These are phyloP conservation scores for Plectosphaerella cucumerina DNA, from an alignment of 2,329 filamentous ascomycete genomes.

Conservation along the genomic window DNA sequence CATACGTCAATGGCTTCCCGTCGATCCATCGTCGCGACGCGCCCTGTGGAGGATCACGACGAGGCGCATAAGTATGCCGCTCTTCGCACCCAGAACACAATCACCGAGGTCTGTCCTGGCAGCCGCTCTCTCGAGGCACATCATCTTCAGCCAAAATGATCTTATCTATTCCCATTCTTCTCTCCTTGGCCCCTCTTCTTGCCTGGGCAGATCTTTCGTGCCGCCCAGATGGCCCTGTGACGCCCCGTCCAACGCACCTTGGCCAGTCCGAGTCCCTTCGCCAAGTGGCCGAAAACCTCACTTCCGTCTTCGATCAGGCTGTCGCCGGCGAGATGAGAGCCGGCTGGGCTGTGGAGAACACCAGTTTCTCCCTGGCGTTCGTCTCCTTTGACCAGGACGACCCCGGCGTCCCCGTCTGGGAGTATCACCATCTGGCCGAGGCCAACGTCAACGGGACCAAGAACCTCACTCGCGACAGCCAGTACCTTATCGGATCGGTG, in stretches of 20 bases:
- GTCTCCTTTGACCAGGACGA: slow-evolving; percentile 24
- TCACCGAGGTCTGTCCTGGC: no score
- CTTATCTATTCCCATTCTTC: no score
- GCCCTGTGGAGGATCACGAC: no score
- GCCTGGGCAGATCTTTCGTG: slow-evolving; percentile 15
- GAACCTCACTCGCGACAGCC: slow-evolving; percentile 25
- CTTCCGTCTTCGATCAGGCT: slow-evolving; percentile 21
- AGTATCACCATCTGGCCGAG: slow-evolving; percentile 33
- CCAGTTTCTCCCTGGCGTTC: slow-evolving; percentile 33
- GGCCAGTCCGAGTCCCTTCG: slow-evolving; percentile 20
- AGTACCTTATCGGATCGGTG: slow-evolving; percentile 37
- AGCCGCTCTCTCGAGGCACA: no score
- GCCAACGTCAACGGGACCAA: slow-evolving; percentile 29
- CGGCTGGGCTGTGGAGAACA: slow-evolving; percentile 28
- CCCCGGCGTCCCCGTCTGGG: slow-evolving; percentile 27
- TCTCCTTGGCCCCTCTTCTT: not conserved
- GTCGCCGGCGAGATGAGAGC: slow-evolving; percentile 24
- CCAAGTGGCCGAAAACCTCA: slow-evolving; percentile 22
- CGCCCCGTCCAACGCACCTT: slow-evolving; percentile 26
- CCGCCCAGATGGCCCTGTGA: slow-evolving; percentile 20
- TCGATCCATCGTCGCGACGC: no score
- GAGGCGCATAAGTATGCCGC: no score
- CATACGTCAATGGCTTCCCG: no score
- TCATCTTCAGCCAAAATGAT: no score
- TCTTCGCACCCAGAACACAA: no score